Conservation (phyloP, 2,329 filamentous ascomycete genomes). For the Pyricularia sp. region DNA sequence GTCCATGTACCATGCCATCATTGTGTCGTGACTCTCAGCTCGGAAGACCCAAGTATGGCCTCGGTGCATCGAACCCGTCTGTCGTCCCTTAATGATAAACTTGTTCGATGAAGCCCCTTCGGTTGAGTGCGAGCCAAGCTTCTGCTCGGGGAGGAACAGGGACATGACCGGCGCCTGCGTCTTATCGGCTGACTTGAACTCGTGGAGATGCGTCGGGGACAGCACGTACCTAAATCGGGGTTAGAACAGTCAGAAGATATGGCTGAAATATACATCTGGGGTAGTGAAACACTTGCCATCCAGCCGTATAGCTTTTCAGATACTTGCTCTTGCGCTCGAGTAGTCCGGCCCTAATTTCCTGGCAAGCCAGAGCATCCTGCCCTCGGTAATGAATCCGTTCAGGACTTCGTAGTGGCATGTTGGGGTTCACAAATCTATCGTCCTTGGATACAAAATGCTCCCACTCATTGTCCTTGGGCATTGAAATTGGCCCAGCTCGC, state of each 20-base stretch:
- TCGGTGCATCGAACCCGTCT: constrained; percentile 87
- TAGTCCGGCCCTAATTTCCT: constrained; percentile 83
- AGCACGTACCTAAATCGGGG: constrained; percentile 68
- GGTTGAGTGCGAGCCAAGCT: constrained; percentile 83
- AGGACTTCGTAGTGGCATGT: constrained; percentile 64
- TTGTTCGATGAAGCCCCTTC: constrained; percentile 84
- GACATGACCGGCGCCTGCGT: constrained; percentile 92
- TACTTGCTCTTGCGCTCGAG: constrained; percentile 98
- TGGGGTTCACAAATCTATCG: constrained; percentile 80
- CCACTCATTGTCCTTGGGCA: constrained; percentile 94
- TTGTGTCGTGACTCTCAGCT: constrained; percentile 74
- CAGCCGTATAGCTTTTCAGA: constrained; percentile 90
- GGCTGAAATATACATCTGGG: constrained; percentile 33
- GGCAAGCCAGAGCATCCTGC: constrained; percentile 69
- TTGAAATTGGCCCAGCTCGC: constrained; percentile 74
- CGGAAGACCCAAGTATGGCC: constrained; percentile 66
- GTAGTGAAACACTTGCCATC: constrained; percentile 46
- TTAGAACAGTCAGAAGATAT: constrained; percentile 8
- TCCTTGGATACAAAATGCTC: constrained; percentile 69
- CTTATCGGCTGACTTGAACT: constrained; percentile 98
- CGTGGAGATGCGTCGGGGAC: constrained; percentile 92
- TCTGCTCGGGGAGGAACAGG: constrained; percentile 87
- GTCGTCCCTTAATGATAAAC: constrained; percentile 93
- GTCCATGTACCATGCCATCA: constrained; percentile 95
- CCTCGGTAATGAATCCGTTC: constrained; percentile 88